Conservation (phyloP, 2,329 filamentous ascomycete genomes). For the Ophiostoma novo-ulmi region DNA sequence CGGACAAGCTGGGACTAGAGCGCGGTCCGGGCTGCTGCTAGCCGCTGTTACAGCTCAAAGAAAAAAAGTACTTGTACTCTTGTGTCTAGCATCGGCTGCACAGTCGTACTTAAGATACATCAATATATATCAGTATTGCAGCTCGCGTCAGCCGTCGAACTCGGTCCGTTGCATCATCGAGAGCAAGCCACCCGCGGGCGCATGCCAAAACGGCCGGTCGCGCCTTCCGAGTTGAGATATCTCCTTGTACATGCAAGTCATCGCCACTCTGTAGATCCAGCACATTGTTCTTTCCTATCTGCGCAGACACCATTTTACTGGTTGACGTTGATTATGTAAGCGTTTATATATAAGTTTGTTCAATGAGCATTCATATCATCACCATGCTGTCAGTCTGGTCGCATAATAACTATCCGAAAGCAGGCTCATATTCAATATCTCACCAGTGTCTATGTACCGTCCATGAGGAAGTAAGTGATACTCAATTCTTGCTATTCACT, state of each 20-base stretch:
- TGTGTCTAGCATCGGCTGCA: not conserved
- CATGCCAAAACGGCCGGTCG: not conserved
- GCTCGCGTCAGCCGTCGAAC: not conserved
- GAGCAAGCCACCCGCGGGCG: not conserved
- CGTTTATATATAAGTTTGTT: not conserved
- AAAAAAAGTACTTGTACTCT: not conserved
- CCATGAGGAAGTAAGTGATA: too few relatives aligned
- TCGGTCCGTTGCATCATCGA: not conserved
- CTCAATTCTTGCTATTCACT: not conserved
- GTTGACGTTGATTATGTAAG: not conserved
- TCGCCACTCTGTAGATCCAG: not conserved
- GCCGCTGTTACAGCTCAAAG: slow-evolving; percentile 10
- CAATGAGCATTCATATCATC: not conserved
- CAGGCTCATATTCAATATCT: not conserved
- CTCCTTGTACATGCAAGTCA: not conserved
- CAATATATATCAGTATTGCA: not conserved
- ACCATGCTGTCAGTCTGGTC: not conserved
- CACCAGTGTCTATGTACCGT: not conserved
- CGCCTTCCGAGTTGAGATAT: not conserved
- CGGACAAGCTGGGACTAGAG: slow-evolving; percentile 4
- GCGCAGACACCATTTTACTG: not conserved
- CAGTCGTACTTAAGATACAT: not conserved
- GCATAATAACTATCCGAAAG: not conserved
- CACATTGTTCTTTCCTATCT: not conserved
- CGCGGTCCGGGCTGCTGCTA: slow-evolving; percentile 15